These are phyloP conservation scores for Coleophoma crateriformis DNA, from an alignment of 2,329 filamentous ascomycete species.

Conservation along the genomic window DNA sequence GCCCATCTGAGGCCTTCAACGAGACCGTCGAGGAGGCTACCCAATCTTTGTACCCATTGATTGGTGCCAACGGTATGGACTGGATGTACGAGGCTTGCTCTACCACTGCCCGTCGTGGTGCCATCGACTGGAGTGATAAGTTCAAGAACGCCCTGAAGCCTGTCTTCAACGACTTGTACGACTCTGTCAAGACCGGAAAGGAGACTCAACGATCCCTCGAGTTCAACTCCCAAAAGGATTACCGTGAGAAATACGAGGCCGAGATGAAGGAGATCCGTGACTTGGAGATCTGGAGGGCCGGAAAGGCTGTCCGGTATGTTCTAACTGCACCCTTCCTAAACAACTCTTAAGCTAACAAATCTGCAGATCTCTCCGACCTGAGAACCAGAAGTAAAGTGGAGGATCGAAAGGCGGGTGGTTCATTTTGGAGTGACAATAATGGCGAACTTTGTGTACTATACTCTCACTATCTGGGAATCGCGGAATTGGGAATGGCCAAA, in stretches of 20 bases:
- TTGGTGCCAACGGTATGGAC: slow-evolving; percentile 97
- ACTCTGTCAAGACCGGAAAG: slow-evolving; percentile 81
- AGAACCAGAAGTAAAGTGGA: slow-evolving; percentile 66
- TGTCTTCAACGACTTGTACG: slow-evolving; percentile 96
- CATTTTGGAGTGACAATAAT: slow-evolving; percentile 13
- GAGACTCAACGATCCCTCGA: slow-evolving; percentile 97
- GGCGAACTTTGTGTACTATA: slow-evolving; percentile 28
- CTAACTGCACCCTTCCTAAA: neutral
- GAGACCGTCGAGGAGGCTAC: slow-evolving; percentile 99
- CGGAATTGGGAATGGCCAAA: slow-evolving; percentile 26
- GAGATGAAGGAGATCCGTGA: slow-evolving; percentile 98
- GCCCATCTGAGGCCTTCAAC: slow-evolving; percentile 98
- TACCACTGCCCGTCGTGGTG: slow-evolving; percentile 94
- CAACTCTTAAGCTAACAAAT: slow-evolving; percentile 8
- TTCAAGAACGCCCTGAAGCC: slow-evolving; percentile 99
- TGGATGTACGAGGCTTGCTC: slow-evolving; percentile 99
- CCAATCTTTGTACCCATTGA: slow-evolving; percentile 95
- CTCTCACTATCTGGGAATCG: slow-evolving; percentile 20
- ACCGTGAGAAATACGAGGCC: slow-evolving; percentile 94
- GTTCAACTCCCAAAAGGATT: slow-evolving; percentile 93
- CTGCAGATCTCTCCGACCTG: slow-evolving; percentile 67
- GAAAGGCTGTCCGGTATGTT: slow-evolving; percentile 86
- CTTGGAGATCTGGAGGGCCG: slow-evolving; percentile 98
- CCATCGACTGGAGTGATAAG: slow-evolving; percentile 94
- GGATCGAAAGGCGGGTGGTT: slow-evolving; percentile 9